These are phyloP conservation scores for Lipomyces lipofer DNA, from an alignment of 805 yeast genomes.

Conservation along the genomic window DNA sequence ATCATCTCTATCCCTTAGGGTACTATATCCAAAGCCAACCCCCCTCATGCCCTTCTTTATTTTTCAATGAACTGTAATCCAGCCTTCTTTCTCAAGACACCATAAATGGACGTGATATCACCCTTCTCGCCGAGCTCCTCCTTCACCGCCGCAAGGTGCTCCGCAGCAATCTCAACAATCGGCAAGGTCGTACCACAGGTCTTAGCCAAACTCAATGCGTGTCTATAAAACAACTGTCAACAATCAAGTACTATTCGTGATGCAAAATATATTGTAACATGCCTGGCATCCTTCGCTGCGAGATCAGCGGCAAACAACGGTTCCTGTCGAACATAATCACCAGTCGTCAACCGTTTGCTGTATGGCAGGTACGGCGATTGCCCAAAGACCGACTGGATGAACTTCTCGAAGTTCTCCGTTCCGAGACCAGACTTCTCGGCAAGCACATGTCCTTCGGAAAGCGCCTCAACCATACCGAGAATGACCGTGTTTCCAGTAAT, in stretches of 20 bases:
- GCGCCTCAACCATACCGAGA: constrained; percentile 36
- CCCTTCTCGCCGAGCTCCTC: constrained; percentile 30
- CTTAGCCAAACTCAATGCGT: constrained; percentile 34
- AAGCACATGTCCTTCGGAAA: constrained; percentile 34
- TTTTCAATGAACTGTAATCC: constrained; percentile 37
- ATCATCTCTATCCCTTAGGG: too few species aligned
- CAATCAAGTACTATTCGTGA: neutral
- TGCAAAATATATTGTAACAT: neutral
- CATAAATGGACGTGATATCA: constrained; percentile 37
- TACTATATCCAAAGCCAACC: too few species aligned
- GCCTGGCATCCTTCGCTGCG: constrained; percentile 35
- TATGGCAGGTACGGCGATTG: constrained; percentile 27
- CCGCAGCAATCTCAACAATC: constrained; percentile 30
- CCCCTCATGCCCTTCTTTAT: constrained; percentile 4
- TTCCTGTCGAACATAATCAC: constrained; percentile 32
- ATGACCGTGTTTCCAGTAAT: constrained; percentile 37
- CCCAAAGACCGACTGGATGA: constrained; percentile 31
- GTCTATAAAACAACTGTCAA: constrained; percentile 5
- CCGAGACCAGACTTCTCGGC: constrained; percentile 36
- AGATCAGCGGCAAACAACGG: constrained; percentile 34
- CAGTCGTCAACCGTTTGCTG: constrained; percentile 27
- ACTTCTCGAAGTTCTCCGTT: constrained; percentile 27
- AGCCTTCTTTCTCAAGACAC: constrained; percentile 34
- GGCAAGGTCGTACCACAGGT: constrained; percentile 30
- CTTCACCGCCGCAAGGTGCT: constrained; percentile 28